phyloP scores from a whole-genome alignment of 2,329 filamentous ascomycete genomes.

The Cryphonectria radicalis region DNA sequence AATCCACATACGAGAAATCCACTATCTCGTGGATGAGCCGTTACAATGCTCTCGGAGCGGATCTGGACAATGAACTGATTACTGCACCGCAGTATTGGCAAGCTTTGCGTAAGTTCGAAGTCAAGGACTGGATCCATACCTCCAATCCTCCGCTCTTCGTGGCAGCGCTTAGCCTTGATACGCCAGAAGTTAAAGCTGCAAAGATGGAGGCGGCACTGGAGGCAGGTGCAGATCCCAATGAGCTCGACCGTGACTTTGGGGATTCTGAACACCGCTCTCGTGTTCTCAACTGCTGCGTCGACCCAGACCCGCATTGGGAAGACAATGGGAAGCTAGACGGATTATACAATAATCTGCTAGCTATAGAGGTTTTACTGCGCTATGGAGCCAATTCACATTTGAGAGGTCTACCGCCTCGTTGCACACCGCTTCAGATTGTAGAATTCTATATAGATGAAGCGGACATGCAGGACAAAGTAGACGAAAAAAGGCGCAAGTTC shows the following conservation, averaged over 20 bases:
- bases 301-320: neutral
- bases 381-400: neutral
- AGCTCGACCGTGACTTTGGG: neutral
- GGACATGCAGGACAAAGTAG: neutral
- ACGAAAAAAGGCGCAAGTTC: neutral
- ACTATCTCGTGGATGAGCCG: too few species aligned
- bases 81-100: too few species aligned
- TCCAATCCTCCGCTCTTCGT: neutral
- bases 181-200: neutral
- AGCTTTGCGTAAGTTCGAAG: too few species aligned
- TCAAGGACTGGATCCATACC: neutral
- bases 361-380: neutral
- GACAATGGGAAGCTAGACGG: neutral
- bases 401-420: neutral
- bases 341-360: neutral
- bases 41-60: too few species aligned
- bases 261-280: neutral
- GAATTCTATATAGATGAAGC: neutral
- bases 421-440: neutral
- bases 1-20: too few species aligned
- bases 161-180: neutral
- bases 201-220: neutral
- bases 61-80: too few species aligned
- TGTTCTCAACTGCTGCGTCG: neutral
- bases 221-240: neutral